Evolutionary conservation across 2,329 filamentous ascomycete species (phyloP), one percentile per base, ranked within the genome.

Genomic region (Hypoxylon sp.): DNA sequence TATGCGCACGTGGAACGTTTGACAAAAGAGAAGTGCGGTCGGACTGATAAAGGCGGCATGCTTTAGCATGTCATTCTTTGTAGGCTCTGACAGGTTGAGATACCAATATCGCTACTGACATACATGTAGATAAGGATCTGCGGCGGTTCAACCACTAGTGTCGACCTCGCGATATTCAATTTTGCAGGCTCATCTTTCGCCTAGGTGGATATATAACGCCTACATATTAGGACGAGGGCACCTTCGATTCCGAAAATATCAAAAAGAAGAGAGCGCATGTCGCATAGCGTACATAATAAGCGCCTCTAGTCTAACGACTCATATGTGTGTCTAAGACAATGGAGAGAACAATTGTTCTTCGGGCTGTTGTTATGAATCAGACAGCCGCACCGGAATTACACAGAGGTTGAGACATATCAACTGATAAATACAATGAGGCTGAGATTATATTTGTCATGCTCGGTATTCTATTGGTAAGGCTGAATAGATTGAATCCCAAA

Each of bases 381-480:
- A 59, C 37, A 26, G 1, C 24, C 39, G 11, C 17, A 57, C 33
- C n/a, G 10, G 14, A 58, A 29, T 9, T 47, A 33, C 17, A 31
- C 26, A 13, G 37, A 14, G 1, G 14, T 22, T 13, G 31, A 48
- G 6, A 13, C 5, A 37, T 29, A 29, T 10, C 54, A 37, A 58
- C 14, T 29, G 24, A 26, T 24, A 5, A 19, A 37, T 29, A 9
- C 19, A 11, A 50, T 59, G 37, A 29, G 55, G 55, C 55, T 50
- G 44, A 50, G 11, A 17, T 14, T 51, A n/a, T 51, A 48, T 39
- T 39, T 39, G 33, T 59, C 26, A 39, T 9, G 10, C 46, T 26
- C 29, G 35, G 14, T 46, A 59, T 59, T 39, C 39, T 19, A 35
- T n/a, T 35, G 35, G 46, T 51, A 51, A 51, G 33, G 22, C 48